Base-by-base conservation (phyloP, 345 rosid genomes). In the Populus pruinosa region DNA sequence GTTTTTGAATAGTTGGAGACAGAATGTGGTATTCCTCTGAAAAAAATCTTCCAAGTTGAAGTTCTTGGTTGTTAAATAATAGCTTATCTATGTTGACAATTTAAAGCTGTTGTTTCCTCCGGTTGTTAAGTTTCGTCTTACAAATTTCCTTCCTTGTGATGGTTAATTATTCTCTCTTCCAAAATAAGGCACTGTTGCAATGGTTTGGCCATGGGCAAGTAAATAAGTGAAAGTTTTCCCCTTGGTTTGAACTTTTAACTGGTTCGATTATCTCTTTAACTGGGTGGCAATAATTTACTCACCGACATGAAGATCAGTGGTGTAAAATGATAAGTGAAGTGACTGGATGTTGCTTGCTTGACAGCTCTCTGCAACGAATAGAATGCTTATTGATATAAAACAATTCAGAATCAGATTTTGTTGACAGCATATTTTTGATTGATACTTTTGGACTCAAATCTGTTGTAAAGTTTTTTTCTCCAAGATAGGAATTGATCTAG, bases 51-150 rank as follows among this genome's bases (percentile, higher is more conserved):
- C 27, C 12, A 31, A 43, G 55, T 43, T 35, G 47, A 33, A 61
- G 56, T 38, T 69, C 71, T 56, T 70, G 61, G 43, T 25, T 35
- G 63, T 70, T 68, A 13, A 80, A 75, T 80, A 80, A 74, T 36
- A 75, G 67, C n/a, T 39, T 3, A 29, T 35, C 27, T 4, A 7
- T 55, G 33, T 11, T 71, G 62, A 55, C 62, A 68, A 33, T 56
- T 20, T 53, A 53, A 53, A 53, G 59, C 3, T 47, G 50, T 14
- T 47, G 16, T 55, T 50, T 18, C 10, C 1, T 53, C 70, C 39
- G 17, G 33, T 35, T 47, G 38, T n/a, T 33, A 8, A 31, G 12
- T 29, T n/a, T 50, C 63, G 27, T 68, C 7, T 41, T 36, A 21
- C 49, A 33, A 50, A 2, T 6, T 64, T 49, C 63, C 3, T 9